These are phyloP conservation scores for Pistacia vera DNA, from an alignment of 345 rosid species.

Conservation along the genomic window DNA sequence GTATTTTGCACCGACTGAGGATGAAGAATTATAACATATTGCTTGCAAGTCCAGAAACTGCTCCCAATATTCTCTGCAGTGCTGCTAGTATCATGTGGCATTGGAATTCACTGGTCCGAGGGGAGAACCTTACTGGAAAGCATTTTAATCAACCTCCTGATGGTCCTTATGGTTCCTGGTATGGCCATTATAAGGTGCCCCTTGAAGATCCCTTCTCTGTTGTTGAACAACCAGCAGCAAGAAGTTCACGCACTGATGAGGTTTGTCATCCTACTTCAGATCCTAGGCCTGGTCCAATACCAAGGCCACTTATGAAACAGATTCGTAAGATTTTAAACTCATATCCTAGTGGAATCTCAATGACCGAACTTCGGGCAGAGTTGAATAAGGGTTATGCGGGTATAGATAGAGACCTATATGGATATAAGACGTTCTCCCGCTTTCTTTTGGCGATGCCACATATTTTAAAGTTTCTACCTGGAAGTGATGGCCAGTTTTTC, in stretches of 20 bases:
- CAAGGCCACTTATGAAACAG: slow-evolving; percentile 49
- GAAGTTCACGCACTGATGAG: slow-evolving; percentile 27
- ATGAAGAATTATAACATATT: slow-evolving; percentile 90
- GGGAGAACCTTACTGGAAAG: slow-evolving; percentile 50
- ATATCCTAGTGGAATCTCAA: slow-evolving; percentile 56
- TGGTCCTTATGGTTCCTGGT: slow-evolving; percentile 92
- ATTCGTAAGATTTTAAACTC: slow-evolving; percentile 48
- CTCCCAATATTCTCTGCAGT: slow-evolving; percentile 64
- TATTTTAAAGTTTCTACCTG: slow-evolving; percentile 45
- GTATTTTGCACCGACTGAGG: slow-evolving; percentile 64
- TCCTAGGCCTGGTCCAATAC: slow-evolving; percentile 39
- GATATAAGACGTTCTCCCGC: slow-evolving; percentile 55
- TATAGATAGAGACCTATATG: slow-evolving; percentile 62
- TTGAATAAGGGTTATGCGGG: slow-evolving; percentile 39
- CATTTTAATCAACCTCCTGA: slow-evolving; percentile 90
- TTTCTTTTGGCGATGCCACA: slow-evolving; percentile 73
- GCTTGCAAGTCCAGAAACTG: slow-evolving; percentile 57
- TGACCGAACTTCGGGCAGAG: slow-evolving; percentile 57
- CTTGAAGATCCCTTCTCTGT: slow-evolving; percentile 71
- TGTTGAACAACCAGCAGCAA: slow-evolving; percentile 31
- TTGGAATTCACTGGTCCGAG: slow-evolving; percentile 65
- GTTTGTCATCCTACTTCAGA: slow-evolving; percentile 34
- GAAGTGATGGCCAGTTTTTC: slow-evolving; percentile 42
- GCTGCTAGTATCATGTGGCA: slow-evolving; percentile 96
- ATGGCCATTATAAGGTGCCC: slow-evolving; percentile 70